phyloP scores from a whole-genome alignment of 2,329 filamentous ascomycete genomes.

The Xylariales sp. region DNA sequence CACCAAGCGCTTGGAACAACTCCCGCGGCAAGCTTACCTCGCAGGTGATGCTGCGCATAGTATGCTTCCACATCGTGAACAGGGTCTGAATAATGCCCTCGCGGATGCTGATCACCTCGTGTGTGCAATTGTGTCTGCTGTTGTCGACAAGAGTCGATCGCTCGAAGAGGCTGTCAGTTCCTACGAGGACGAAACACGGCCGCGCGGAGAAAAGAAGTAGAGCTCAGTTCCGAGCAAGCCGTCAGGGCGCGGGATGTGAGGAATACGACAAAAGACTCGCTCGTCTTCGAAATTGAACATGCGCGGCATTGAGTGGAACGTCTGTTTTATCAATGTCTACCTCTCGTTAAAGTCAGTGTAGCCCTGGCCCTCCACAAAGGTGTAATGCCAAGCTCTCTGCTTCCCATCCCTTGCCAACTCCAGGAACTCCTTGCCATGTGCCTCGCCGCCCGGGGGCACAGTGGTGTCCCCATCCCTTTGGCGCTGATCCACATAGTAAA shows the following conservation, averaged over 20 bases:
- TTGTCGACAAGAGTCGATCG: background rate
- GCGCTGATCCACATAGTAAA: slow-evolving; percentile 18
- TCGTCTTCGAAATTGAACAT: background rate
- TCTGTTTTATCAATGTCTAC: too few relatives aligned
- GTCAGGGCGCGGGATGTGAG: background rate
- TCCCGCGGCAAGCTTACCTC: background rate
- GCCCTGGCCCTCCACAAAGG: slow-evolving; percentile 14
- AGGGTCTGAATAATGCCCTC: background rate
- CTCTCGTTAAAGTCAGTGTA: slow-evolving; percentile 7
- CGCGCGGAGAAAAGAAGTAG: background rate
- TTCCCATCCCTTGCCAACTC: slow-evolving; percentile 13
- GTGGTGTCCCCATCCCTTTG: slow-evolving; percentile 12
- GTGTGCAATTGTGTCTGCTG: background rate
- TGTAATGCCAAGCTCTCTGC: slow-evolving; percentile 15
- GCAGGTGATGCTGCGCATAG: background rate
- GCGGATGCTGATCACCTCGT: slow-evolving; percentile 1
- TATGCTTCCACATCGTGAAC: background rate
- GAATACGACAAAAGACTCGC: background rate
- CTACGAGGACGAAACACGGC: background rate
- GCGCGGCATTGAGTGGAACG: background rate
- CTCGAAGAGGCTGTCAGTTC: background rate
- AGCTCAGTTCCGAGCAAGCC: background rate
- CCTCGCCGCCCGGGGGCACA: slow-evolving; percentile 9
- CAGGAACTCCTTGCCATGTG: slow-evolving; percentile 13
- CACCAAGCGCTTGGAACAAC: background rate